Evolutionary conservation across 176 grass and related monocot species (phyloP).

Genomic region (Microstegium vimineum): DNA sequence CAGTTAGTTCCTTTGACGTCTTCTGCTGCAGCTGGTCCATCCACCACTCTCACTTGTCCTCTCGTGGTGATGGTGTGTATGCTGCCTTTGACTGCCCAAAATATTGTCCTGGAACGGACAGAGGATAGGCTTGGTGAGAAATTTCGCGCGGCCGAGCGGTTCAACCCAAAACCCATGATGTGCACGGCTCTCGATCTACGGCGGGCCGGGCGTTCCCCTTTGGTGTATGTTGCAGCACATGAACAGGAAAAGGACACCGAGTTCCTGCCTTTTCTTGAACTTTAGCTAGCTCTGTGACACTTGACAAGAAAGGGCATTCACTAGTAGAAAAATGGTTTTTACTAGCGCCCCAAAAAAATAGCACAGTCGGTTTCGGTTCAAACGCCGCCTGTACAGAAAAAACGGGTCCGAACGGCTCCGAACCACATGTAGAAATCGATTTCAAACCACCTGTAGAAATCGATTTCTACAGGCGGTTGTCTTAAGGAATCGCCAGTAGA

Average conservation of each 20-base stretch:
- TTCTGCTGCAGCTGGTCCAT: neutral
- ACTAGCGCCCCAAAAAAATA: too few relatives aligned
- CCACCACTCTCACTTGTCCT: neutral
- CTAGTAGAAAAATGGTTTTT: too few relatives aligned
- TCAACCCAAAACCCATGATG: neutral
- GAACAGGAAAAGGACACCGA: neutral
- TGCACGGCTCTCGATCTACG: neutral
- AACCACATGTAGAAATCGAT: too few relatives aligned
- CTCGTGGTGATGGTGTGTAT: neutral
- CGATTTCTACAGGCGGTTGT: too few relatives aligned
- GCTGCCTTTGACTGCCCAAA: conserved; percentile 17
- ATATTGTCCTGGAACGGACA: neutral
- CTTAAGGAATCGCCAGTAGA: too few relatives aligned
- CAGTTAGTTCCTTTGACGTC: neutral
- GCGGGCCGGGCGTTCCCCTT: too few relatives aligned
- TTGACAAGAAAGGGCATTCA: conserved; percentile 1
- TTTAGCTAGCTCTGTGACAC: neutral
- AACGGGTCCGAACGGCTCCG: too few relatives aligned
- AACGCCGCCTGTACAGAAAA: too few relatives aligned
- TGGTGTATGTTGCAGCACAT: neutral
- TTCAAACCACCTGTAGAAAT: too few relatives aligned
- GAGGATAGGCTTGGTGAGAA: conserved; percentile 29
- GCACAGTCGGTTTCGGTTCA: too few relatives aligned
- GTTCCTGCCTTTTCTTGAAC: neutral
- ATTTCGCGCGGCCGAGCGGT: conserved; percentile 11